These are phyloP conservation scores for Avena sativa DNA, from an alignment of 176 grass and related monocot genomes.

Conservation along the genomic window DNA sequence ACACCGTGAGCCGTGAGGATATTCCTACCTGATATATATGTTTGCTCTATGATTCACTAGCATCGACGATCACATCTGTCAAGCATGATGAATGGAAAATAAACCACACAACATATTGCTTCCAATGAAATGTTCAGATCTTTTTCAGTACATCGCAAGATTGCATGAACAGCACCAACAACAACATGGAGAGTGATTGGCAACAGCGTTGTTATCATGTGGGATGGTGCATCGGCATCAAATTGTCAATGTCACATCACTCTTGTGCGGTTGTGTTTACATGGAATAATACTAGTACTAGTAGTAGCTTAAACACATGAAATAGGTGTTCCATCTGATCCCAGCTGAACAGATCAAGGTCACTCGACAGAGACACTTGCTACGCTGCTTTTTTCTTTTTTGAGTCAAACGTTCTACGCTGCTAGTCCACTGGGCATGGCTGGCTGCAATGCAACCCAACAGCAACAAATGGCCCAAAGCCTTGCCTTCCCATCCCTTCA, in stretches of 20 bases:
- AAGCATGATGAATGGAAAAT: not conserved
- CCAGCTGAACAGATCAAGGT: not conserved
- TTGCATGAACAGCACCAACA: not conserved
- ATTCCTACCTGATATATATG: not conserved
- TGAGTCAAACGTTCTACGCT: no score
- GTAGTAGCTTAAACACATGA: not conserved
- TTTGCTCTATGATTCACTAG: not conserved
- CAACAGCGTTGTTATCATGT: not conserved
- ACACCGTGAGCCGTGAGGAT: not conserved
- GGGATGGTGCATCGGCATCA: conserved; percentile 25
- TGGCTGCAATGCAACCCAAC: not conserved
- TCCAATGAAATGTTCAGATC: not conserved
- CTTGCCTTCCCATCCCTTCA: not conserved
- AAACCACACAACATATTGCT: not conserved
- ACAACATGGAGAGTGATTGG: not conserved
- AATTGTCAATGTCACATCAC: conserved; percentile 6
- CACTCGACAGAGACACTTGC: not conserved
- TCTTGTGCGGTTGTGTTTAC: not conserved
- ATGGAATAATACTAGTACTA: not conserved
- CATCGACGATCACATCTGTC: conserved; percentile 4
- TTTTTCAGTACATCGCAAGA: not conserved
- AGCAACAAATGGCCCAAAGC: not conserved
- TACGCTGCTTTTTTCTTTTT: no score
- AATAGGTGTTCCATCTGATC: not conserved
- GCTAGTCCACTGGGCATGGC: not conserved